These are phyloP conservation scores for Leccinum variicolor DNA, from an alignment of 768 basidiomycete species.

Conservation along the genomic window DNA sequence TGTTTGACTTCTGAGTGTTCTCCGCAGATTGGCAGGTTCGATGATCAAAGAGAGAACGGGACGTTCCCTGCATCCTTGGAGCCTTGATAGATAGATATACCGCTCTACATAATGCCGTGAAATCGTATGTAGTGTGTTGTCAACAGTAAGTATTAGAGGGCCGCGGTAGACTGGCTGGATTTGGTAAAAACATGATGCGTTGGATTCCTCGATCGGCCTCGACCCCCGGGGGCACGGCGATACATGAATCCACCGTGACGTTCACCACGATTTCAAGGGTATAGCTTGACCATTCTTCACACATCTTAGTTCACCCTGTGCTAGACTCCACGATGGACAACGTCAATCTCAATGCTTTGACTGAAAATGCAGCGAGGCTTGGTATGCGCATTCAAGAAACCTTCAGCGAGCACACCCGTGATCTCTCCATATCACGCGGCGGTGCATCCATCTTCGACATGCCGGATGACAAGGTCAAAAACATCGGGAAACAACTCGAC, in stretches of 20 bases:
- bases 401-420: conserved; percentile 75
- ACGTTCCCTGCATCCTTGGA: conserved; percentile 92
- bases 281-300: neutral
- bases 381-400: conserved; percentile 83
- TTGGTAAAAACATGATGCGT: neutral
- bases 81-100: conserved; percentile 42
- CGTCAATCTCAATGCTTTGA: conserved; percentile 41
- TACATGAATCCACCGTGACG: conserved; percentile 10
- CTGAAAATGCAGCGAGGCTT: conserved; percentile 81
- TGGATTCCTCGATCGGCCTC: neutral
- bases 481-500: conserved; percentile 85
- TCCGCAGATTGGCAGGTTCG: conserved; percentile 77
- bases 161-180: neutral
- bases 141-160: neutral
- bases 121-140: conserved; percentile 11
- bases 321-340: conserved; percentile 27
- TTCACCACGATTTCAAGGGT: neutral
- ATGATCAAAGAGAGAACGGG: conserved; percentile 91
- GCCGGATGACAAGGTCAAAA: conserved; percentile 77
- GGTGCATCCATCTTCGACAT: conserved; percentile 59
- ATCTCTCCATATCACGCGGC: conserved; percentile 57
- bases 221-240: neutral
- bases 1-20: neutral
- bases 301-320: neutral
- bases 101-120: neutral